Conservation (phyloP, 163 green algal species). For the Volvox carteri region DNA sequence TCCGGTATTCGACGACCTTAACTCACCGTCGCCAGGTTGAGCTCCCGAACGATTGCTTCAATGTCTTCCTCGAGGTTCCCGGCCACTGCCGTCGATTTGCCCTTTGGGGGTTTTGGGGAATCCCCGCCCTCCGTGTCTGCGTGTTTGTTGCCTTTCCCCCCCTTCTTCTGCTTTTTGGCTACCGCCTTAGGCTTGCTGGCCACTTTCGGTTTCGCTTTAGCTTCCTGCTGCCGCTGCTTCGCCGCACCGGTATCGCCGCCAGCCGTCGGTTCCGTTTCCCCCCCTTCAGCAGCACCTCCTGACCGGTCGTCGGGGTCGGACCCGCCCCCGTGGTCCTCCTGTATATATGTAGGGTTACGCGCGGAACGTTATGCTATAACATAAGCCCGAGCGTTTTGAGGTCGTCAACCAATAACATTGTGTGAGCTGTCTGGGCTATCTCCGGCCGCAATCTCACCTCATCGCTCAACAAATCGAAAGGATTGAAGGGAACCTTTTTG, state of each 20-base stretch:
- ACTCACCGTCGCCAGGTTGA: conserved; percentile 65
- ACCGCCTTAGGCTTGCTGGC: conserved; percentile 53
- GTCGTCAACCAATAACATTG: too few relatives aligned
- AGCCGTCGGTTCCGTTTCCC: neutral
- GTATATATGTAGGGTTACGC: too few relatives aligned
- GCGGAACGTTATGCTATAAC: too few relatives aligned
- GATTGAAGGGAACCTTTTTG: conserved; percentile 66
- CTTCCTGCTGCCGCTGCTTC: neutral
- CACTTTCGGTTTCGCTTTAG: neutral
- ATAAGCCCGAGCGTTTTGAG: too few relatives aligned
- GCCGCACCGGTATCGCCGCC: neutral
- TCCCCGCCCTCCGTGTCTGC: neutral
- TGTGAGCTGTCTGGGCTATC: neutral
- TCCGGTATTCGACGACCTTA: too few relatives aligned
- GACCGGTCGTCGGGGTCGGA: neutral
- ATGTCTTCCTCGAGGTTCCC: conserved; percentile 61
- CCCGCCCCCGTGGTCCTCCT: conserved; percentile 23
- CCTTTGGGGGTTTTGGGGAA: neutral
- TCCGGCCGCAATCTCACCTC: conserved; percentile 47
- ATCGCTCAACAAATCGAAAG: conserved; percentile 72
- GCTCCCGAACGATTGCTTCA: conserved; percentile 66
- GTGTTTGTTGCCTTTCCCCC: conserved; percentile 12
- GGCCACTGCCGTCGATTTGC: neutral
- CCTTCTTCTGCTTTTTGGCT: conserved; percentile 65
- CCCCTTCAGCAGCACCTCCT: neutral